These are phyloP conservation scores for Vanrija pseudolonga DNA, from an alignment of 1,284 basidiomycete species.

Conservation along the genomic window DNA sequence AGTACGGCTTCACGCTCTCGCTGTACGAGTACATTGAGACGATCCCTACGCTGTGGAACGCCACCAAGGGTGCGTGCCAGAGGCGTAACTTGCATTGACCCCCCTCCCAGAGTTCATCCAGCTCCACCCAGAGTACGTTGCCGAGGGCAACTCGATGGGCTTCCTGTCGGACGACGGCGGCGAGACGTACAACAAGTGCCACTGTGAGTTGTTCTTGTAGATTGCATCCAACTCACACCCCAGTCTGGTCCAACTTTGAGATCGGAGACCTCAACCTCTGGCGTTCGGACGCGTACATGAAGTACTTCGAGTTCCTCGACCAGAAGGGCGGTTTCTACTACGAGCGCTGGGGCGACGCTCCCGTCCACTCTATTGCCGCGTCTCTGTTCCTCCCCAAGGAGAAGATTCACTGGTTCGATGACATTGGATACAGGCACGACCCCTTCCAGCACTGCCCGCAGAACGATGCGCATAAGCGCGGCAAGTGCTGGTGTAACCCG, in stretches of 20 bases:
- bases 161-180: conserved; percentile 73
- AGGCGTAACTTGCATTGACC: background rate
- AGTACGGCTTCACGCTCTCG: conserved; percentile 74
- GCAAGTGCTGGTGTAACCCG: conserved; percentile 48
- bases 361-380: conserved; percentile 75
- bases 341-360: conserved; percentile 74
- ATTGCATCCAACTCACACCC: background rate
- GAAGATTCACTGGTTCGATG: conserved; percentile 69
- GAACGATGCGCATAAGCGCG: conserved; percentile 44
- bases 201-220: conserved; percentile 56
- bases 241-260: conserved; percentile 81
- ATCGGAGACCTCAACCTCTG: conserved; percentile 73
- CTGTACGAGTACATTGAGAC: conserved; percentile 74
- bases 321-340: conserved; percentile 77
- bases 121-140: conserved; percentile 63
- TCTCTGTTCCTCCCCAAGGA: conserved; percentile 66
- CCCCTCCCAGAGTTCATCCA: conserved; percentile 62
- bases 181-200: conserved; percentile 70
- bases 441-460: conserved; percentile 50
- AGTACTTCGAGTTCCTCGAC: conserved; percentile 75
- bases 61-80: conserved; percentile 57
- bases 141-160: conserved; percentile 65
- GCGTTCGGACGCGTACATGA: conserved; percentile 68
- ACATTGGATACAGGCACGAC: conserved; percentile 51
- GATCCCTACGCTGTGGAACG: conserved; percentile 70